These are phyloP conservation scores for Viscum album DNA, from an alignment of 177 flowering plant species.

Conservation along the genomic window DNA sequence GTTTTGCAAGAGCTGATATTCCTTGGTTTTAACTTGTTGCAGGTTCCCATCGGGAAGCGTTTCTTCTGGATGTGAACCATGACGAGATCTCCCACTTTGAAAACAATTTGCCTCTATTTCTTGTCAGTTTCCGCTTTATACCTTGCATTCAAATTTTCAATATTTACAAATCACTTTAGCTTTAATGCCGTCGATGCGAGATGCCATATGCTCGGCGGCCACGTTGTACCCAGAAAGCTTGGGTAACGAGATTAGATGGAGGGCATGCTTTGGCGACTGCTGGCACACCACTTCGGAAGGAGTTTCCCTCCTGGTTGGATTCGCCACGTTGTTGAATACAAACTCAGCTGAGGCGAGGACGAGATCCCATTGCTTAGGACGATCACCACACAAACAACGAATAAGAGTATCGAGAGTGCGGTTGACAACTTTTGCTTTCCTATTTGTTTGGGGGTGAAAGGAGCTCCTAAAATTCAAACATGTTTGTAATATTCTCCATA, in stretches of 20 bases:
- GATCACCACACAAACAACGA: background rate
- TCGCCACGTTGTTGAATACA: background rate
- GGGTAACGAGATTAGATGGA: background rate
- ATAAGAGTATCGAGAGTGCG: background rate
- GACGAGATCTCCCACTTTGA: slow-evolving; percentile 1
- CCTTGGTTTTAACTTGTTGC: background rate
- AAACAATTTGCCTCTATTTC: background rate
- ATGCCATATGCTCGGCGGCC: background rate
- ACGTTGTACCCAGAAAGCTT: background rate
- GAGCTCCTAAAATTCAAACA: background rate
- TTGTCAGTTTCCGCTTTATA: background rate
- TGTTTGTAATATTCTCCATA: background rate
- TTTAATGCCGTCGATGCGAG: background rate
- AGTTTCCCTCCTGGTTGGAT: background rate
- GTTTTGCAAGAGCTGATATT: background rate
- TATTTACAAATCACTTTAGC: background rate
- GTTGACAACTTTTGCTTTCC: background rate
- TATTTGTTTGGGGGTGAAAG: background rate
- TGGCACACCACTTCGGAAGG: background rate
- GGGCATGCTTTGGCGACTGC: background rate
- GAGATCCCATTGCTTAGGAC: background rate
- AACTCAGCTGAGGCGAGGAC: background rate
- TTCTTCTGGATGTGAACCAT: background rate
- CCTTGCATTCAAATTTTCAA: background rate
- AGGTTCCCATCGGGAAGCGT: background rate